Percentiles rank a stretch among this genome's conserved stretches.
phyloP scores from a whole-genome alignment of 2,329 filamentous ascomycete species.

The Fusarium liriodendri region DNA sequence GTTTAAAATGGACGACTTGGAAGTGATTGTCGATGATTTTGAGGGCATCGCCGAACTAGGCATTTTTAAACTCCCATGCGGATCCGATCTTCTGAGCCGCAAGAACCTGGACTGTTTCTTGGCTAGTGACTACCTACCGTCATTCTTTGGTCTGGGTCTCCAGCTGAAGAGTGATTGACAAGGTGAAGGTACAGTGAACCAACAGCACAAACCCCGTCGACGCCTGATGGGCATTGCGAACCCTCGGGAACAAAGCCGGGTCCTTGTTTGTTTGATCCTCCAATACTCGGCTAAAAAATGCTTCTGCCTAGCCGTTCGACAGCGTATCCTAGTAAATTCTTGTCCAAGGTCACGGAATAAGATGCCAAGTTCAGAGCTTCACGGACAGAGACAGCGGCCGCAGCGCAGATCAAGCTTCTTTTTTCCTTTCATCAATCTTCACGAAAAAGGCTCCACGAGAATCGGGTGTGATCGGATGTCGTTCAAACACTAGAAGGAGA shows the following conservation, averaged over 20 bases:
- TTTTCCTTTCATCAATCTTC: background rate
- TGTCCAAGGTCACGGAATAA: background rate
- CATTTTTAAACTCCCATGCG: background rate
- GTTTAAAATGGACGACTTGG: background rate
- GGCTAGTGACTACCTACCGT: background rate
- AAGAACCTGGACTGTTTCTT: background rate
- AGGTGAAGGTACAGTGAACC: background rate
- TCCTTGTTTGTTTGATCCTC: background rate
- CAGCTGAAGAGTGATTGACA: background rate
- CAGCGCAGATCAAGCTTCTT: background rate
- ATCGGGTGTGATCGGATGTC: background rate
- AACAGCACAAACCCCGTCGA: background rate
- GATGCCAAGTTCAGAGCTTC: constrained; percentile 3
- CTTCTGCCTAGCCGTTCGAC: constrained; percentile 1
- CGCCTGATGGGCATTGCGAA: background rate
- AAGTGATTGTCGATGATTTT: background rate
- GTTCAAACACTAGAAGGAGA: background rate
- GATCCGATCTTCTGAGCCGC: background rate
- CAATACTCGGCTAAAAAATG: background rate
- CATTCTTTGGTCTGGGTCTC: background rate
- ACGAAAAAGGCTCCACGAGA: background rate
- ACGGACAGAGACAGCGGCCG: background rate
- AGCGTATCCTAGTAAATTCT: background rate
- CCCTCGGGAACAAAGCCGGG: background rate
- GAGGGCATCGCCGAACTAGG: background rate